phyloP scores from a whole-genome alignment of 805 yeast species.

The Kodamaea kakaduensis region DNA sequence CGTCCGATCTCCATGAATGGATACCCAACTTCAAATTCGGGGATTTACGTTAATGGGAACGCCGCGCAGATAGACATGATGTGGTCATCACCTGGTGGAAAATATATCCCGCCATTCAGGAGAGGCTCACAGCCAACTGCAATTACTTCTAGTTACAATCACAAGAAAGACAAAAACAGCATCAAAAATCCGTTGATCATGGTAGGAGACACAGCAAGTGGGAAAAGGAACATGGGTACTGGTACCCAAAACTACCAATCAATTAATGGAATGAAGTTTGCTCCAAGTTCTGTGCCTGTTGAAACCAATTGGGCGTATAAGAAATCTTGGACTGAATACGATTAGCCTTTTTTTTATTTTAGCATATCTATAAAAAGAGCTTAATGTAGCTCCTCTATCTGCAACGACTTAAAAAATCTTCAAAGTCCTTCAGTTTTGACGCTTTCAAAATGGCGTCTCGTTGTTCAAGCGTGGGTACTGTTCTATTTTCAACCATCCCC shows the following conservation, averaged over 20 bases:
- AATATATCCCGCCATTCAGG: conserved; percentile 70
- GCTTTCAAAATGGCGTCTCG: conserved; percentile 2
- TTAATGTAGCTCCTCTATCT: neutral
- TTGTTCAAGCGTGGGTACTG: conserved; percentile 10
- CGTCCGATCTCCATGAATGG: conserved; percentile 8
- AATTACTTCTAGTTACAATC: conserved; percentile 4
- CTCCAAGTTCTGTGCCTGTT: conserved; percentile 22
- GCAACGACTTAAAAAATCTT: neutral
- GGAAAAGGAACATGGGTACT: conserved; percentile 6
- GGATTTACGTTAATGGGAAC: neutral
- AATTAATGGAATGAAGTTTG: conserved; percentile 11
- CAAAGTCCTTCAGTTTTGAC: neutral
- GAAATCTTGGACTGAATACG: conserved; percentile 28
- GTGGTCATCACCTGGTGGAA: conserved; percentile 34
- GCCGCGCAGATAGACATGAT: conserved; percentile 7
- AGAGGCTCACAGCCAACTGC: conserved; percentile 43
- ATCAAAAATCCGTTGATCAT: neutral
- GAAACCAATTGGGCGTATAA: conserved; percentile 23
- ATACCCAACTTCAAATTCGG: neutral
- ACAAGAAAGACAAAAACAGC: conserved; percentile 6
- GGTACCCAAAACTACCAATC: conserved; percentile 8
- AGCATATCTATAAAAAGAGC: neutral
- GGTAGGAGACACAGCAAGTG: conserved; percentile 1
- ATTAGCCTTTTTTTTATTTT: conserved; percentile 8
- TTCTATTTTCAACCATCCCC: conserved; percentile 9